Percentiles rank a stretch among this genome's conserved stretches.
phyloP scores from a whole-genome alignment of 225 moss, liverwort and hornwort genomes.

The Physcomitrellopsis africana region DNA sequence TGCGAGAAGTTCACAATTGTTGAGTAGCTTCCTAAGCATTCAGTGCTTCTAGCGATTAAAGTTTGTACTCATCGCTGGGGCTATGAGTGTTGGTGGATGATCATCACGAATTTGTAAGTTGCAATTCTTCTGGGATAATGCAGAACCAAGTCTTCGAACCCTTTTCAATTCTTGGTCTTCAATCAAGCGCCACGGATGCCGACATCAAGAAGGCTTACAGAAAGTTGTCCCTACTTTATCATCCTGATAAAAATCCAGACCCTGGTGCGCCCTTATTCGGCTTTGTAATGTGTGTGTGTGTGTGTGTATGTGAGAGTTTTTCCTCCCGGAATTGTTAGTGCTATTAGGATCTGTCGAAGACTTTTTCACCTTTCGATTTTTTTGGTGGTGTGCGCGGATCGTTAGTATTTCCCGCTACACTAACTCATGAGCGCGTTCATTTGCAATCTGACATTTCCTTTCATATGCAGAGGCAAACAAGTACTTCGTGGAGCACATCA shows the following conservation, averaged over 20 bases:
- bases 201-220: slow-evolving; percentile 97
- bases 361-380: background rate
- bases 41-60: background rate
- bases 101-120: slow-evolving; percentile 19
- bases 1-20: background rate
- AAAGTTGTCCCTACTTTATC: slow-evolving; percentile 76
- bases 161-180: slow-evolving; percentile 82
- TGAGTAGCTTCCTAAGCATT: background rate
- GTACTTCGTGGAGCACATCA: slow-evolving; percentile 87
- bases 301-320: background rate
- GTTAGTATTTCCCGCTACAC: background rate
- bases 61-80: background rate
- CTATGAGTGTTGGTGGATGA: background rate
- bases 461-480: slow-evolving; percentile 75
- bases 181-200: slow-evolving; percentile 70
- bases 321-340: background rate
- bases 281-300: background rate
- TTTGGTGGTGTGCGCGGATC: background rate
- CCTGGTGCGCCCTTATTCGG: slow-evolving; percentile 56
- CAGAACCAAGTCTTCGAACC: slow-evolving; percentile 90
- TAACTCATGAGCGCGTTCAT: background rate
- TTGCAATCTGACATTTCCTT: background rate
- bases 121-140: slow-evolving; percentile 18
- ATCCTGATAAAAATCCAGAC: slow-evolving; percentile 97
- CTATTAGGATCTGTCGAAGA: background rate